Evolutionary conservation across 441 rosid species (phyloP).

Genomic region (Adansonia gregorii): DNA sequence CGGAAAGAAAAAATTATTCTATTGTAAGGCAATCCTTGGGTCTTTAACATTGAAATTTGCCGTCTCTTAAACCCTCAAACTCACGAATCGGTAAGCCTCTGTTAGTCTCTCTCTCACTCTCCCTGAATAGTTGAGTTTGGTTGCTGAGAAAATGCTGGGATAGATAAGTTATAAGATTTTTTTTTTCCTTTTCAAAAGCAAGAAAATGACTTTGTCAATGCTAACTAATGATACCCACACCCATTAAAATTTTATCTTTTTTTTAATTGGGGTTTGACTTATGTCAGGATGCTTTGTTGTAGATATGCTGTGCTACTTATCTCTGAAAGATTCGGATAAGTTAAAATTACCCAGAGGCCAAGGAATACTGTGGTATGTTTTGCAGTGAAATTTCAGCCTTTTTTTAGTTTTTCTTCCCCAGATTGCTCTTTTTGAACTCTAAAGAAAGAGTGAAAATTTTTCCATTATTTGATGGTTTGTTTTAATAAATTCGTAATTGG

Average conservation of each 20-base stretch:
- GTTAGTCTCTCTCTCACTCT: neutral
- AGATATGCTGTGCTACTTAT: slow-evolving; percentile 52
- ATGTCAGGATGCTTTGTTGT: slow-evolving; percentile 45
- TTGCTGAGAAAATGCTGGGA: slow-evolving; percentile 13
- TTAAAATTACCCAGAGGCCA: slow-evolving; percentile 34
- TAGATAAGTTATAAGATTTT: neutral
- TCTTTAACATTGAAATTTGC: neutral
- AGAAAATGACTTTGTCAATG: neutral
- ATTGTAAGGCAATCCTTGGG: neutral
- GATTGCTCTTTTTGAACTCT: neutral
- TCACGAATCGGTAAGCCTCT: slow-evolving; percentile 20
- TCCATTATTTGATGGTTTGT: neutral
- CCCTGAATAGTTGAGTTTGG: neutral
- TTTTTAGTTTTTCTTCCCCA: too few species aligned
- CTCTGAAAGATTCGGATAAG: slow-evolving; percentile 43
- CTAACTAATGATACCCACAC: neutral
- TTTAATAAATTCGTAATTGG: neutral
- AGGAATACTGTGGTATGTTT: slow-evolving; percentile 58
- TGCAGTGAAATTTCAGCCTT: neutral
- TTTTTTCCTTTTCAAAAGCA: neutral
- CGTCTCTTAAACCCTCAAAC: slow-evolving; percentile 6
- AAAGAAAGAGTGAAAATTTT: neutral
- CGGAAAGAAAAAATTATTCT: neutral
- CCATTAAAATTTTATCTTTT: slow-evolving; percentile 7
- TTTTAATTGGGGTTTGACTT: slow-evolving; percentile 7